Evolutionary conservation across 2,329 filamentous ascomycete species (phyloP), one percentile per base, ranked within the genome.

Genomic region (Hymenoscyphus linearis): DNA sequence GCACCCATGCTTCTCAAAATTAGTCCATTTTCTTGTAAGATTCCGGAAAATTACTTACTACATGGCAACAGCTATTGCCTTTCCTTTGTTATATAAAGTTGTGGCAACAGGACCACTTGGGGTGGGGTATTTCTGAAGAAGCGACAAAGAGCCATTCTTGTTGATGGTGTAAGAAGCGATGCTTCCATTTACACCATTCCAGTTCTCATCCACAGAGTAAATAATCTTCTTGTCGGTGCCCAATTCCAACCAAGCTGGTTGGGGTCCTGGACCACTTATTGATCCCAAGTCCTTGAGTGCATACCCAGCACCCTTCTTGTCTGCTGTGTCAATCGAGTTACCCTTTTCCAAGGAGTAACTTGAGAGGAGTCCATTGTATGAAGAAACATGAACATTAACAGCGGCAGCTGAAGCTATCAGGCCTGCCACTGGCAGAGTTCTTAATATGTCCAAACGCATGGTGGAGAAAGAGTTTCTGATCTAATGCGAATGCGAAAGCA

Each of bases 51-150:
- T 65, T n/a, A 63, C 66, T 31, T 67, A 73, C 72, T 73, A 73
- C 61, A 71, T 68, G 16, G 71, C 71, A 31, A 65, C 55, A 3
- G 67, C 71, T n/a, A 71, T 58, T 10, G 75, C 78, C 58, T 72
- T 70, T n/a, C 72, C 70, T 3, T 72, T 64, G 54, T 80, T 80
- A 63, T 78, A 83, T 14, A 78, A 60, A 3, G 74, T 72, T 22
- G 75, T 72, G 63, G 74, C 78, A 13, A 71, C 70, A 1, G 68
- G 64, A 3, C 69, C 67, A 26, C 37, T 37, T 31, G 82, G 78
- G 9, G 80, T 60, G 72, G 64, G 5, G 74, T 79, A 37, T 65
- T 63, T 36, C 73, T 74, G 71, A 14, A 82, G 67, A 59, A 69
- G 68, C 16, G 71, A 71, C 61, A 83, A 70, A 1, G 64, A 71